Evolutionary conservation across 768 basidiomycete genomes (phyloP).

Genomic region (Naganishia vishniacii): DNA sequence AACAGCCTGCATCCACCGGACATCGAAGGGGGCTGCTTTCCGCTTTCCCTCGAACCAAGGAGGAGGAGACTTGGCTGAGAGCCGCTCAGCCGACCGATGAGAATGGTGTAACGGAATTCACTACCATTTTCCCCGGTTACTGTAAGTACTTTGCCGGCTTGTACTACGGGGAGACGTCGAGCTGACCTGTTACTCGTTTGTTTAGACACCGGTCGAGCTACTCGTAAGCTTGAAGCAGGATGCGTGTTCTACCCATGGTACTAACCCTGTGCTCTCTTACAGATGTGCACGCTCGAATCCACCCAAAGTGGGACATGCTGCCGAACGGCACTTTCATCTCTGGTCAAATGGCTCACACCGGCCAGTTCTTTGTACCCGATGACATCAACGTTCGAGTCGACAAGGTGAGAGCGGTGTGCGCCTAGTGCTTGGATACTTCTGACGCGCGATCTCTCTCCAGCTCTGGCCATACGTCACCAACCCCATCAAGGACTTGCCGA

Average conservation of each 20-base stretch:
- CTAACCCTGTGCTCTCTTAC: background rate
- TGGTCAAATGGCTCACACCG: slow-evolving; percentile 39
- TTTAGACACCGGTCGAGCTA: slow-evolving; percentile 27
- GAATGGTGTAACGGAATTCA: slow-evolving; percentile 45
- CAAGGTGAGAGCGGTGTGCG: slow-evolving; percentile 29
- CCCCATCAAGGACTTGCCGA: slow-evolving; percentile 35
- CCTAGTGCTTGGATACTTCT: no score
- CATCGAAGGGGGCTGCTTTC: slow-evolving; percentile 41
- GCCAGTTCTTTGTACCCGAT: slow-evolving; percentile 46
- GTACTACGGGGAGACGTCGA: background rate
- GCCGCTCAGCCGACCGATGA: slow-evolving; percentile 46
- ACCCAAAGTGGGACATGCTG: slow-evolving; percentile 27
- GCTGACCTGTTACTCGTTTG: background rate
- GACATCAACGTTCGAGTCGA: slow-evolving; percentile 42
- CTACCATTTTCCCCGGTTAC: slow-evolving; percentile 33
- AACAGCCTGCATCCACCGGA: slow-evolving; percentile 37
- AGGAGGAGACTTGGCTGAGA: slow-evolving; percentile 44
- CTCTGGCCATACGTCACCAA: slow-evolving; percentile 40
- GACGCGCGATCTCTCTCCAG: background rate
- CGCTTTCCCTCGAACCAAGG: slow-evolving; percentile 42
- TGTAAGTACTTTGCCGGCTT: slow-evolving; percentile 11
- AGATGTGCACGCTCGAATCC: slow-evolving; percentile 27
- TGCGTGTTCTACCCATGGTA: background rate
- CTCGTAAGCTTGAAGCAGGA: slow-evolving; percentile 19
- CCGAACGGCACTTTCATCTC: slow-evolving; percentile 30